These are phyloP conservation scores for Oemleria cerasiformis DNA, from an alignment of 306 rosid species.

Conservation along the genomic window DNA sequence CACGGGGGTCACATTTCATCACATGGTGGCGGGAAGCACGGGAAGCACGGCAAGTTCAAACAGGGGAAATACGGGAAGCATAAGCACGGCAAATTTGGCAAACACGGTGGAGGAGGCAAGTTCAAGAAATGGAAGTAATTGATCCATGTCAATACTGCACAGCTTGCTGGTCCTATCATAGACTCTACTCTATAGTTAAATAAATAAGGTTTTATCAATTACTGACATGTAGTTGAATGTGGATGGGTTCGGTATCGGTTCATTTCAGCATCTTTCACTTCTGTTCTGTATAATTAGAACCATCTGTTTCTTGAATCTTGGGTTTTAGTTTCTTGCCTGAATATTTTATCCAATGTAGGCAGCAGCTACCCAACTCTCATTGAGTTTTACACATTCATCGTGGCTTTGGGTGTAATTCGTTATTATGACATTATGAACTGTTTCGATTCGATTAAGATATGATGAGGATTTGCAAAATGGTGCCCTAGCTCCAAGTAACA, in stretches of 20 bases:
- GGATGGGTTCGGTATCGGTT: background rate
- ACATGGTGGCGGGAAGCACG: conserved; percentile 14
- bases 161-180: background rate
- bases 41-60: conserved; percentile 30
- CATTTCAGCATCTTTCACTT: conserved; percentile 1
- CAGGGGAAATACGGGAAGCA: conserved; percentile 32
- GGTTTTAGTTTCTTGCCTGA: background rate
- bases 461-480: too few species aligned
- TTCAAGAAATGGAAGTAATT: conserved; percentile 50
- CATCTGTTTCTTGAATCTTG: background rate
- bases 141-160: background rate
- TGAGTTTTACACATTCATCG: too few species aligned
- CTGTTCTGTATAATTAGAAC: background rate
- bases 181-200: conserved; percentile 1
- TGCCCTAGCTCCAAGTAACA: too few species aligned
- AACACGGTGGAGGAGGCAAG: conserved; percentile 45
- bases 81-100: conserved; percentile 37
- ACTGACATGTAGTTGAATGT: conserved; percentile 3
- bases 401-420: too few species aligned
- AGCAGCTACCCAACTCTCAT: too few species aligned
- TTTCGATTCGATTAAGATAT: too few species aligned
- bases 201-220: background rate
- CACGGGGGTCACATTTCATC: conserved; percentile 13
- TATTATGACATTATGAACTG: too few species aligned
- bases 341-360: too few species aligned